Conservation (phyloP, 768 basidiomycete genomes). For the Chalciporus piperatus region DNA sequence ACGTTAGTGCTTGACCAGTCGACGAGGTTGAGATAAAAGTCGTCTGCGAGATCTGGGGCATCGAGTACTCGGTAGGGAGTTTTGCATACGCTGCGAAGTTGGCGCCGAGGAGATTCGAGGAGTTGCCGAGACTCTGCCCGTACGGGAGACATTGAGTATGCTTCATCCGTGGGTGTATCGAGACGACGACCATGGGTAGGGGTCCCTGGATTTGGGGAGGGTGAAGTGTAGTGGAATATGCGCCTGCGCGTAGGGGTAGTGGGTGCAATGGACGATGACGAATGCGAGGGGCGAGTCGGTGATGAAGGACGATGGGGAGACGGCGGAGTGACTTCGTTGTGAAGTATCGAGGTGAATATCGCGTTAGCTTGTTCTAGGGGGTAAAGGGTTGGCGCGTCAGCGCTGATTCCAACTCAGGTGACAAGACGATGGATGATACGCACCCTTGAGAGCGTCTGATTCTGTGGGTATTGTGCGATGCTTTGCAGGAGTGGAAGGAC, state of each 20-base stretch:
- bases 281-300: constrained; percentile 46
- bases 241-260: constrained; percentile 52
- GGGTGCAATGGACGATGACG: constrained; percentile 39
- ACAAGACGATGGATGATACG: constrained; percentile 5
- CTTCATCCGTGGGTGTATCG: constrained; percentile 83
- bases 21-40: constrained; percentile 97
- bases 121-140: constrained; percentile 77
- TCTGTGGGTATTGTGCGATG: constrained; percentile 63
- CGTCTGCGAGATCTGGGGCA: constrained; percentile 95
- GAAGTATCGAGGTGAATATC: constrained; percentile 72
- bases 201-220: constrained; percentile 52
- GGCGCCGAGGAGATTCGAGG: constrained; percentile 79
- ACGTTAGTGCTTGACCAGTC: constrained; percentile 97
- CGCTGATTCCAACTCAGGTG: background rate
- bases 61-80: constrained; percentile 97
- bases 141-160: constrained; percentile 89
- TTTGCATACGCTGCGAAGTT: constrained; percentile 82
- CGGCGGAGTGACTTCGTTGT: constrained; percentile 74
- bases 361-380: constrained; percentile 78
- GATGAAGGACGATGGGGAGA: constrained; percentile 63
- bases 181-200: constrained; percentile 51
- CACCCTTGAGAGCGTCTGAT: constrained; percentile 76
- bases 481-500: constrained; percentile 59
- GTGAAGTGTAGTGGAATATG: constrained; percentile 67
- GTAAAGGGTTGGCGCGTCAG: constrained; percentile 6